These are phyloP conservation scores for Lipomyces oligophaga DNA, from an alignment of 805 yeast species.

Conservation along the genomic window DNA sequence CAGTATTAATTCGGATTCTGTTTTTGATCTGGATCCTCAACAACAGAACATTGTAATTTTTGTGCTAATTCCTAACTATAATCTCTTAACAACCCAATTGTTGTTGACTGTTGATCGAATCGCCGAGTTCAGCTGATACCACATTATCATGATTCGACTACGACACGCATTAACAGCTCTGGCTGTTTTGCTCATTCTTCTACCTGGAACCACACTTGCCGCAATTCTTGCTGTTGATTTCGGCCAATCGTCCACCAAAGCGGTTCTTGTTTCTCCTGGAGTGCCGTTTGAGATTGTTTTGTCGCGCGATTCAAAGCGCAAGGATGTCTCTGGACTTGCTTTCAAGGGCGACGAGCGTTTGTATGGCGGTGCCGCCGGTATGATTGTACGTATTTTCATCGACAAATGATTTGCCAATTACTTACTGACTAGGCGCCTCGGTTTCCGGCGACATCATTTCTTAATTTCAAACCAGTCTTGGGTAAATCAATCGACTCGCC, in stretches of 20 bases:
- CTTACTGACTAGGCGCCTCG: constrained; percentile 52
- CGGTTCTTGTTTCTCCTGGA: constrained; percentile 86
- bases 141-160: not conserved
- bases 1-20: no score
- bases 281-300: constrained; percentile 82
- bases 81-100: no score
- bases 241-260: constrained; percentile 84
- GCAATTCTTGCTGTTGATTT: constrained; percentile 85
- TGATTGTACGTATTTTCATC: constrained; percentile 59
- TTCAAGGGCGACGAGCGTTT: constrained; percentile 44
- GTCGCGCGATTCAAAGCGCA: constrained; percentile 87
- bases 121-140: no score
- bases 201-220: constrained; percentile 5
- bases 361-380: constrained; percentile 36
- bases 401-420: not conserved
- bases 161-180: not conserved
- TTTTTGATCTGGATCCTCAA: no score
- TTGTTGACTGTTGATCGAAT: no score
- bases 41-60: no score
- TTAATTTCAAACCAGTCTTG: constrained; percentile 64
- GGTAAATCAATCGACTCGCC: constrained; percentile 52
- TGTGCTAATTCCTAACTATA: no score
- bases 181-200: not conserved
- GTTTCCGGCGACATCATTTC: constrained; percentile 65
- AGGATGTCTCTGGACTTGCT: constrained; percentile 77